Percentiles rank a stretch among this genome's conserved stretches.
These are phyloP conservation scores for Suillus clintonianus DNA, from an alignment of 768 basidiomycete species.

Conservation along the genomic window DNA sequence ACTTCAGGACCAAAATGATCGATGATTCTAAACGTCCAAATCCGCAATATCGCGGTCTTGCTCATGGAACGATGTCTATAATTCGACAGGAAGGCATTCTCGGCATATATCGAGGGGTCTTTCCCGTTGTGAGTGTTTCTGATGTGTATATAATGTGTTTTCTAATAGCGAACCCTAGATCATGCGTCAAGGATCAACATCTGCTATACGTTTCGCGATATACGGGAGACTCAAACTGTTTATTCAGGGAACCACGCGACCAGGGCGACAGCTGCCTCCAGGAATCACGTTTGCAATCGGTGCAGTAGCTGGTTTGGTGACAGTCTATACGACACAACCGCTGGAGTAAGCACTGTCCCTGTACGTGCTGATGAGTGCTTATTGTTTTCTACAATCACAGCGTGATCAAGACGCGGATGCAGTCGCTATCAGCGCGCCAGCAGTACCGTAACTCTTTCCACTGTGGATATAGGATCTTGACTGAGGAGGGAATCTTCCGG, in stretches of 20 bases:
- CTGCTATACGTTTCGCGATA: constrained; percentile 91
- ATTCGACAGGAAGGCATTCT: constrained; percentile 80
- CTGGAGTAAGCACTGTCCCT: constrained; percentile 56
- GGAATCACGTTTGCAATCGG: constrained; percentile 96
- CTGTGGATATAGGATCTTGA: constrained; percentile 92
- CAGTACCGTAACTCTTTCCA: constrained; percentile 95
- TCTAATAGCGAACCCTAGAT: constrained; percentile 50
- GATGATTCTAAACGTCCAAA: constrained; percentile 86
- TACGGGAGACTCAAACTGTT: constrained; percentile 93
- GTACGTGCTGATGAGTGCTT: background rate
- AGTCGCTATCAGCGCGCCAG: constrained; percentile 77
- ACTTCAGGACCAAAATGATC: constrained; percentile 90
- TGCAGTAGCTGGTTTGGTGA: constrained; percentile 90
- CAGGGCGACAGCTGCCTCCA: constrained; percentile 82
- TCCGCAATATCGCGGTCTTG: constrained; percentile 83
- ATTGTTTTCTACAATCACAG: constrained; percentile 39
- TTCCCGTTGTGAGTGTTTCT: constrained; percentile 78
- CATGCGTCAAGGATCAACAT: constrained; percentile 98
- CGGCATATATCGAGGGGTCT: constrained; percentile 88
- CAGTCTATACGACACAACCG: constrained; percentile 89
- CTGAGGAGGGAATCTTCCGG: constrained; percentile 86
- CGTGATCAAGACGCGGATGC: constrained; percentile 98
- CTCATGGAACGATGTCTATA: constrained; percentile 83
- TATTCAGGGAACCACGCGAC: constrained; percentile 79
- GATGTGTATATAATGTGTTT: background rate